Conservation (phyloP, 1,139 yeast genomes). For the Zhuliangozyma parablackwelliae region DNA sequence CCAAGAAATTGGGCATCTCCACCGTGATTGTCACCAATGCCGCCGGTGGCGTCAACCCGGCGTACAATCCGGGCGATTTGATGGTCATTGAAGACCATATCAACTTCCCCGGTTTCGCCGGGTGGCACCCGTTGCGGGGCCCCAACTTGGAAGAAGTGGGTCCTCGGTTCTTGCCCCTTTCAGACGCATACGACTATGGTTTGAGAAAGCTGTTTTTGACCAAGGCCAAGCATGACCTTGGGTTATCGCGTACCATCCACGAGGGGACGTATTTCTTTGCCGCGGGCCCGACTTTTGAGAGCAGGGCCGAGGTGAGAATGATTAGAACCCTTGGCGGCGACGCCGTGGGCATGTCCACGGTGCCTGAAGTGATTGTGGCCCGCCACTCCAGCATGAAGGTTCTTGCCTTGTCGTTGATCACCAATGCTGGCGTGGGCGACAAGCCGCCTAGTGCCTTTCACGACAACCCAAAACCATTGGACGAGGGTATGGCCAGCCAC, state of each 20-base stretch:
- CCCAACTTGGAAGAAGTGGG: slow-evolving; percentile 79
- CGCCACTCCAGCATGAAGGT: slow-evolving; percentile 82
- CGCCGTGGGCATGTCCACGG: slow-evolving; percentile 97
- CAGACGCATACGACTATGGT: slow-evolving; percentile 82
- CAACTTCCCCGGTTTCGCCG: slow-evolving; percentile 86
- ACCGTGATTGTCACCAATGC: slow-evolving; percentile 84
- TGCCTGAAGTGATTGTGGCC: slow-evolving; percentile 91
- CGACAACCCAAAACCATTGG: slow-evolving; percentile 48
- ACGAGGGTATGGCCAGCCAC: slow-evolving; percentile 83
- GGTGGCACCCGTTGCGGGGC: slow-evolving; percentile 84
- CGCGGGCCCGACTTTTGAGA: slow-evolving; percentile 92
- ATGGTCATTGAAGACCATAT: slow-evolving; percentile 89
- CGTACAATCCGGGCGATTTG: slow-evolving; percentile 75
- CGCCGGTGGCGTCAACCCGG: slow-evolving; percentile 79
- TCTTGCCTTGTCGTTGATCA: slow-evolving; percentile 79
- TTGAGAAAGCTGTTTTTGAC: slow-evolving; percentile 57
- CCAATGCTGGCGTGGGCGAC: slow-evolving; percentile 76
- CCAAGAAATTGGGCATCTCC: slow-evolving; percentile 57
- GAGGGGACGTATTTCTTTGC: slow-evolving; percentile 88
- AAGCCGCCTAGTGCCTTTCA: slow-evolving; percentile 72
- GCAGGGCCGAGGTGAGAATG: slow-evolving; percentile 87
- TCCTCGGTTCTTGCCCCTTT: slow-evolving; percentile 80
- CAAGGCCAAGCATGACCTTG: slow-evolving; percentile 47
- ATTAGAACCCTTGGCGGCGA: slow-evolving; percentile 76
- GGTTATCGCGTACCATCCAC: slow-evolving; percentile 57